A percentile compares a stretch with the other conserved stretches of the same genome.
Conservation (phyloP, 2,329 filamentous ascomycete species). For the Diaporthe capsici region DNA sequence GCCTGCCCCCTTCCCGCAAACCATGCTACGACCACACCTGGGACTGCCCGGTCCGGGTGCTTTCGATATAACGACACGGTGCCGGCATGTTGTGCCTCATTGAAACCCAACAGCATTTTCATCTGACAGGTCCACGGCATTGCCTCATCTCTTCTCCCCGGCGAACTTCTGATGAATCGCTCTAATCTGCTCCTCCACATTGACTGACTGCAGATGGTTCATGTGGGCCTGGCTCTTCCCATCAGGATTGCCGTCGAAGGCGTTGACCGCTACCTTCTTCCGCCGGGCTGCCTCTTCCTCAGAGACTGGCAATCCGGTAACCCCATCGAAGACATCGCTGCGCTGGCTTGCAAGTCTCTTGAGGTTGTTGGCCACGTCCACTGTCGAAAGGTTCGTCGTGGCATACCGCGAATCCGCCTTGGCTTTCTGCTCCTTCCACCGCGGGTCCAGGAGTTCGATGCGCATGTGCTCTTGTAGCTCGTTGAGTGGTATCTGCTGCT, state of each 20-base stretch:
- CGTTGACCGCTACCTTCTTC: conserved; percentile 78
- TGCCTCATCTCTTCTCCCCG: conserved; percentile 51
- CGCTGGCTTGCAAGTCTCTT: conserved; percentile 94
- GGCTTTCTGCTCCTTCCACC: conserved; percentile 95
- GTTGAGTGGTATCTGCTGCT: conserved; percentile 86
- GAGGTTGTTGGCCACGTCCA: conserved; percentile 92
- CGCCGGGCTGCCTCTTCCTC: conserved; percentile 82
- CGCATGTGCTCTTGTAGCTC: conserved; percentile 95
- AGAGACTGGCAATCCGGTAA: conserved; percentile 76
- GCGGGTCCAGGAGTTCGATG: conserved; percentile 93
- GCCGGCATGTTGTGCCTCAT: conserved; percentile 1
- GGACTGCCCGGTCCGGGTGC: not conserved
- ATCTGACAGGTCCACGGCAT: not conserved
- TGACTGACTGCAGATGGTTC: conserved; percentile 76
- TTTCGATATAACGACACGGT: not conserved
- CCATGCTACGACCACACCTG: not conserved
- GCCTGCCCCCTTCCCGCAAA: not conserved
- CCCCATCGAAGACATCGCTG: conserved; percentile 86
- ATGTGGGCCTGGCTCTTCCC: conserved; percentile 67
- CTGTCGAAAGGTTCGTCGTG: conserved; percentile 87
- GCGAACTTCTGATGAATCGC: conserved; percentile 70
- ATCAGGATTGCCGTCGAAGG: conserved; percentile 77
- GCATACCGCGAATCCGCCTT: conserved; percentile 88
- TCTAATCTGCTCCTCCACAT: conserved; percentile 88
- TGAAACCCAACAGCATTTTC: not conserved